Evolutionary conservation across 1,139 yeast species (phyloP), one percentile per base, ranked within the genome.

Genomic region (Sugiyamaella novakii): DNA sequence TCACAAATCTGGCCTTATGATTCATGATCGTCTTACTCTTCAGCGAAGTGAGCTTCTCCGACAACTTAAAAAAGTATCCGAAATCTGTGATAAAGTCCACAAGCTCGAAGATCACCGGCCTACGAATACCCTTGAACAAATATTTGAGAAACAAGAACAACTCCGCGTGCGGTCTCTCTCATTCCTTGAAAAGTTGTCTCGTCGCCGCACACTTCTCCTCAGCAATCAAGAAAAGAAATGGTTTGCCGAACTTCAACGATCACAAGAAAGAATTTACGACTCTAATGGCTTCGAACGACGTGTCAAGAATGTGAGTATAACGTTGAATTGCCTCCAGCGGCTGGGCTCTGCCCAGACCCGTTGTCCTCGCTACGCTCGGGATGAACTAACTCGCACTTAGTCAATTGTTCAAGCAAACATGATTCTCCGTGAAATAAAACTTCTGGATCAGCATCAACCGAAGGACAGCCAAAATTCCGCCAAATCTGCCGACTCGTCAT

Each of bases 221-320:
- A 69, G 73, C 43, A 63, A 64, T 1, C 63, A 69, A 11, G 83
- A 78, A 56, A 62, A 65, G 52, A 63, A 59, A 28, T 78, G 80
- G 80, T 69, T 73, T 54, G 66, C 60, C 21, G 80, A 76, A 55
- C 63, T 77, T 11, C 67, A 66, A 42, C 61, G 66, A 10, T 53
- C 64, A 27, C 57, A 58, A 37, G 39, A 47, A 11, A 46, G 46
- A n/a, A 47, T 60, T 21, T 51, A 55, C 15, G 49, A 39, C 10
- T 14, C 52, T 8, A 35, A 45, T 21, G 64, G 64, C 1, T 47
- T 60, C 25, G 63, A 58, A n/a, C 42, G 47, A 11, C 56, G 64
- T 2, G 50, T 54, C 27, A 50, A 45, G 14, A 55, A 50, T 36
- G 60, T 58, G 10, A 29, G 54, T 33, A 34, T 31, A 8, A 58